Evolutionary conservation across 2,329 filamentous ascomycete genomes (phyloP).

Genomic region (Beauveria caledonica): DNA sequence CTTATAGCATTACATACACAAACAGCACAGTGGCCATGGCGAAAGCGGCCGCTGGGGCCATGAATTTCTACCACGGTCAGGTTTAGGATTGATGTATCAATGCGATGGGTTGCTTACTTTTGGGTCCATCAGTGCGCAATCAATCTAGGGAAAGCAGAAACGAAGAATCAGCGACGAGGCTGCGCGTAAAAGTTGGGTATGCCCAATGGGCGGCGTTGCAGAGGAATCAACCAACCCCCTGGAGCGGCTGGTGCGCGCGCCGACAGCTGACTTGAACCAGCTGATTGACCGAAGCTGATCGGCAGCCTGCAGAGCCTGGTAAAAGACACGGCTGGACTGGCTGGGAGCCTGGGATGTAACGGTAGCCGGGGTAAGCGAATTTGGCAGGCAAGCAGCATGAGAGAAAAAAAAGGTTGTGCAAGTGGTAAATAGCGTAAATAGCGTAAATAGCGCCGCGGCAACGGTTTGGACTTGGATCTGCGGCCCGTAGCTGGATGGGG

Average conservation of each 20-base stretch:
- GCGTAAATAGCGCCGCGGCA: constrained; percentile 11
- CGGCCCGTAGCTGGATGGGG: background rate
- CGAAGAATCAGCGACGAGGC: background rate
- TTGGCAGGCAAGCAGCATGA: background rate
- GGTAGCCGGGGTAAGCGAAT: background rate
- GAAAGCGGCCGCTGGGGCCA: constrained; percentile 43
- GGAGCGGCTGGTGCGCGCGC: background rate
- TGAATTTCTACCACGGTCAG: constrained; percentile 30
- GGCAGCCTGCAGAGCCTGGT: background rate
- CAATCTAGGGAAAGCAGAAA: background rate
- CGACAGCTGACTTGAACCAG: background rate
- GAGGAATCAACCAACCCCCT: background rate
- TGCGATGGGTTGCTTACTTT: background rate
- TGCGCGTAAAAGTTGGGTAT: background rate
- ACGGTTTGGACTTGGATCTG: constrained; percentile 15
- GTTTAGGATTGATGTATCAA: background rate
- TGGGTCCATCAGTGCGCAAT: background rate
- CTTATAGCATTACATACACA: constrained; percentile 25
- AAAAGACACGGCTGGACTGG: background rate
- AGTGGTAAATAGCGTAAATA: background rate
- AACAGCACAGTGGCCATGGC: constrained; percentile 46
- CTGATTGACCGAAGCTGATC: background rate
- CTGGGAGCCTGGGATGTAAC: background rate
- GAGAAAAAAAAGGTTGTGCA: background rate
- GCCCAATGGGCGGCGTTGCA: background rate